These are phyloP conservation scores for Rhizopus arrhizus DNA, from an alignment of 371 early-diverging fungal genomes.

Conservation along the genomic window DNA sequence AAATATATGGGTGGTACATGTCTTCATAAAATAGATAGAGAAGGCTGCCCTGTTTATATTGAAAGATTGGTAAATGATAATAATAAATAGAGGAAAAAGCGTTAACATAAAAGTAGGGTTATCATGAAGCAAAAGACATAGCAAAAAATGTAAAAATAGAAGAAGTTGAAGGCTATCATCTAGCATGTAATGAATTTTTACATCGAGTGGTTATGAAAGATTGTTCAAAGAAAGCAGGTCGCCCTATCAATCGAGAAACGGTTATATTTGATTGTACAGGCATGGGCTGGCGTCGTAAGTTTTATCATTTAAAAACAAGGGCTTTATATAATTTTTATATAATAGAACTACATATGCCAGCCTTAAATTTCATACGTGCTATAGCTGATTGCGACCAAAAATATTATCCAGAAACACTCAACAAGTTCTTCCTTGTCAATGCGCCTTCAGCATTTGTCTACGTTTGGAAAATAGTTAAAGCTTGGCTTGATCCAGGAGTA, in stretches of 20 bases:
- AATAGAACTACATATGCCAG: constrained; percentile 76
- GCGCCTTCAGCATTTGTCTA: constrained; percentile 80
- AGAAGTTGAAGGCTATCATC: constrained; percentile 73
- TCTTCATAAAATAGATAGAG: constrained; percentile 81
- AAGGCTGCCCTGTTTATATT: constrained; percentile 80
- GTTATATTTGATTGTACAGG: constrained; percentile 86
- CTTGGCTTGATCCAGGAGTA: constrained; percentile 82
- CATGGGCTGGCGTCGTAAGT: constrained; percentile 73
- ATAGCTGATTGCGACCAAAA: constrained; percentile 80
- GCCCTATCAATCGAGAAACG: constrained; percentile 72
- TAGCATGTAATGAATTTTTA: constrained; percentile 78
- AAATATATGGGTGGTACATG: constrained; percentile 79
- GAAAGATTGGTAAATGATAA: constrained; percentile 58
- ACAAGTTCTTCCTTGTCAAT: constrained; percentile 80
- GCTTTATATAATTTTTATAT: constrained; percentile 18
- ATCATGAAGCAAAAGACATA: constrained; percentile 74
- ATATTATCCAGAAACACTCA: constrained; percentile 83
- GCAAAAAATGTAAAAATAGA: constrained; percentile 65
- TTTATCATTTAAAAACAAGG: constrained; percentile 1
- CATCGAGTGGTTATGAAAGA: constrained; percentile 72
- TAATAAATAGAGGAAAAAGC: background rate
- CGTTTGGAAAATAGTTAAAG: constrained; percentile 80
- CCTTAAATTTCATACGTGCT: constrained; percentile 70
- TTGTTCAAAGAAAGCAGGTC: constrained; percentile 67
- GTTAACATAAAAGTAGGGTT: constrained; percentile 45